These are phyloP conservation scores for Fusarium sp. DNA, from an alignment of 2,329 filamentous ascomycete species.

Conservation along the genomic window DNA sequence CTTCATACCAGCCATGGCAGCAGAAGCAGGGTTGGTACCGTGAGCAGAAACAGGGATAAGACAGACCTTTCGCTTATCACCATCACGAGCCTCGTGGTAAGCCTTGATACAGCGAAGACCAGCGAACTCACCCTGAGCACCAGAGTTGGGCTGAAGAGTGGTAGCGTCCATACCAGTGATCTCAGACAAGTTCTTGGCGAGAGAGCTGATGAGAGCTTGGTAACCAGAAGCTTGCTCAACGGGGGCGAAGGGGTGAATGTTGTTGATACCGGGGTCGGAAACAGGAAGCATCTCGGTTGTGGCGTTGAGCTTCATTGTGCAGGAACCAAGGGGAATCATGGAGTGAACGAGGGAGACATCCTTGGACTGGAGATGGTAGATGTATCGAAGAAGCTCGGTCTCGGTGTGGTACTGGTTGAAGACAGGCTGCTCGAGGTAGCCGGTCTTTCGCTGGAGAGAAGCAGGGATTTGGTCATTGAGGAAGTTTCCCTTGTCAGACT, in stretches of 20 bases:
- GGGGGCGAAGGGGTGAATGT: slow-evolving; percentile 84
- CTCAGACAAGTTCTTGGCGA: slow-evolving; percentile 78
- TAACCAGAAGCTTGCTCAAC: slow-evolving; percentile 74
- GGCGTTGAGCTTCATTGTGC: slow-evolving; percentile 98
- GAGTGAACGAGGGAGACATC: slow-evolving; percentile 94
- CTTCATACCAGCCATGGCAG: slow-evolving; percentile 94
- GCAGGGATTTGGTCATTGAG: slow-evolving; percentile 58
- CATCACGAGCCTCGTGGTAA: slow-evolving; percentile 70
- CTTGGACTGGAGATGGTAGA: slow-evolving; percentile 91
- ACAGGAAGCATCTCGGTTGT: slow-evolving; percentile 93
- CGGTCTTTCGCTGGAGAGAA: slow-evolving; percentile 73
- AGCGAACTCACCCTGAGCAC: slow-evolving; percentile 93
- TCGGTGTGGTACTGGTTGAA: slow-evolving; percentile 97
- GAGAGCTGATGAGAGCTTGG: slow-evolving; percentile 71
- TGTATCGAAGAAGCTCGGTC: slow-evolving; percentile 92
- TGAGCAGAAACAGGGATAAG: slow-evolving; percentile 95
- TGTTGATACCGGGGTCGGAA: slow-evolving; percentile 51
- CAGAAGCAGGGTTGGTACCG: slow-evolving; percentile 94
- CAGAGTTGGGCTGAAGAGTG: slow-evolving; percentile 93
- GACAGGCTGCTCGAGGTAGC: slow-evolving; percentile 86
- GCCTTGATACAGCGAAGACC: slow-evolving; percentile 88
- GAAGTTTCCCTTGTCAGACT: slow-evolving; percentile 47
- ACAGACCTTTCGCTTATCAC: slow-evolving; percentile 84
- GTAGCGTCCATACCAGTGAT: slow-evolving; percentile 91
- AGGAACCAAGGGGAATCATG: slow-evolving; percentile 96